These are phyloP conservation scores for Yarrowia phangngaensis DNA, from an alignment of 805 yeast genomes.

Conservation along the genomic window DNA sequence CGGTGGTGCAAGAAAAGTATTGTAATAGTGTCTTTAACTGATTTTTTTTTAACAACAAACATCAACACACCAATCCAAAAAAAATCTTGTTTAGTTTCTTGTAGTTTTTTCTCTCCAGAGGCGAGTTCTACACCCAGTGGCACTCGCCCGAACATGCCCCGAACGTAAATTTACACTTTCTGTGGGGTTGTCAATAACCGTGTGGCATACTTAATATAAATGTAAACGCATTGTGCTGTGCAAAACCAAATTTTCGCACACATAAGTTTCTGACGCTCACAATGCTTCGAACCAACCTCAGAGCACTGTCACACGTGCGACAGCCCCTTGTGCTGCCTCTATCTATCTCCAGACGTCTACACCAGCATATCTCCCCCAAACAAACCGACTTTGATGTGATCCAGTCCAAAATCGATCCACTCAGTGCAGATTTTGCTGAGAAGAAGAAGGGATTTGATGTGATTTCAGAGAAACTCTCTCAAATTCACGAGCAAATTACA, in stretches of 20 bases:
- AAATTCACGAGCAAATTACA: constrained; percentile 31
- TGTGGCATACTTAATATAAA: constrained; percentile 12
- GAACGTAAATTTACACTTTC: constrained; percentile 12
- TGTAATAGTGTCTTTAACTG: not conserved
- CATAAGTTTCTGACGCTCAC: too few species aligned
- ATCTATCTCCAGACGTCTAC: not conserved
- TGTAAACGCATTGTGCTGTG: not conserved
- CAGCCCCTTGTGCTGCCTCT: constrained; percentile 7
- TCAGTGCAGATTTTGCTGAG: constrained; percentile 32
- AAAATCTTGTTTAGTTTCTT: too few species aligned
- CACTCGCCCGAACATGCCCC: constrained; percentile 17
- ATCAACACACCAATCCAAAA: too few species aligned
- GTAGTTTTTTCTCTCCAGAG: too few species aligned
- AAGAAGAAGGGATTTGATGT: constrained; percentile 31
- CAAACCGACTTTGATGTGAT: constrained; percentile 30
- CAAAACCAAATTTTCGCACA: too few species aligned
- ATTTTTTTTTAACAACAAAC: too few species aligned
- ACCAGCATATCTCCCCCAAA: constrained; percentile 26
- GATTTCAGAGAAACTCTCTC: constrained; percentile 29
- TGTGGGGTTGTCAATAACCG: constrained; percentile 26
- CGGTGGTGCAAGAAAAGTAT: too few species aligned
- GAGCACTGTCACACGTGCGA: constrained; percentile 12
- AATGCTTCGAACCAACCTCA: constrained; percentile 21
- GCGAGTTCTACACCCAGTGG: too few species aligned
- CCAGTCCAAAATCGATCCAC: constrained; percentile 32